Evolutionary conservation across 495 filamentous ascomycete genomes (phyloP), one percentile per base, ranked within the genome.

Genomic region (Bryoglossum gracile): DNA sequence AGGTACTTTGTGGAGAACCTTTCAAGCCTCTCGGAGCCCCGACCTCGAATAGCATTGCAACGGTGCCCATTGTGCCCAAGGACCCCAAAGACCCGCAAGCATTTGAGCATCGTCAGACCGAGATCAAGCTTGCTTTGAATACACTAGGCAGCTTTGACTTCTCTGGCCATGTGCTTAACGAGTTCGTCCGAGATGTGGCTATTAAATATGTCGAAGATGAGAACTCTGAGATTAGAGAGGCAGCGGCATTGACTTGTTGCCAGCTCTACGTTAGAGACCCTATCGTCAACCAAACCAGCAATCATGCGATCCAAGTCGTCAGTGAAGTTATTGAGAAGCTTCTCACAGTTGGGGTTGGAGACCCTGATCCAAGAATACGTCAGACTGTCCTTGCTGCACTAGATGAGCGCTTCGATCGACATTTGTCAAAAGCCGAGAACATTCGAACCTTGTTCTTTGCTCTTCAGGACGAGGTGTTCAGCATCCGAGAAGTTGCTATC

Each of bases 131-230:
- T 41, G 92, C 92, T 6, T 70, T 98, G 38, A 87, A 89, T 56
- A 97, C 94, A 0, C 70, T 99, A 0, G 92, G 92, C 3, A 95
- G 86, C 59, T 99, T 99, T 58, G 92, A 99, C 58, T 99, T 99
- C 62, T 60, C 58, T 81, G 88, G 90, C 36, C 86, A 96, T 58
- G 83, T 95, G 18, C 67, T 99, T 11, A 99, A 99, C 56, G 92
- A 99, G 58, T 99, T 99, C 53, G 92, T 97, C 33, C 87, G 92
- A 21, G 92, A 99, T 63, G 92, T 97, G 46, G 94, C 94, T 4
- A 94, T 99, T 59, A 90, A 88, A 62, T 99, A 94, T 53, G 91
- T 96, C 43, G 90, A 97, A 59, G 91, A 91, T 48, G 89, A 95
- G 50, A 94, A 94, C 59, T 78, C 87, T 0, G 87, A 94, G 49